Evolutionary conservation across 768 basidiomycete species (phyloP).

Genomic region (Lactarius quietus): DNA sequence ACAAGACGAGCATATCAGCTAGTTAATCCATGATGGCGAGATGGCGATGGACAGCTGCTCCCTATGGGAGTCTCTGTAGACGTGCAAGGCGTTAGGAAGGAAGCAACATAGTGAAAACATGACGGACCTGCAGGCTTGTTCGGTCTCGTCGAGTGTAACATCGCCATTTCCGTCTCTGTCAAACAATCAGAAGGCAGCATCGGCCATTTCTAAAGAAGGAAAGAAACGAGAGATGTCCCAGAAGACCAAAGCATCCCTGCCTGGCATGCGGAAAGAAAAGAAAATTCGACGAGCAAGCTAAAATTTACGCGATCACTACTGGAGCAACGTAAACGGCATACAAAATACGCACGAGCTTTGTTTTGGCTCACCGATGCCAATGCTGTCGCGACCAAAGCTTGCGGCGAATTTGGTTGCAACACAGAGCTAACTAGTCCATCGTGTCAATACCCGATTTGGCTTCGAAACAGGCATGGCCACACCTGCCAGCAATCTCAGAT

Average conservation of each 20-base stretch:
- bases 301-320: slow-evolving; percentile 1
- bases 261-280: slow-evolving; percentile 73
- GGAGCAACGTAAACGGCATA: slow-evolving; percentile 2
- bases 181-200: slow-evolving; percentile 62
- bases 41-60: slow-evolving; percentile 83
- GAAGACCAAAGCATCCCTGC: slow-evolving; percentile 54
- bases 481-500: slow-evolving; percentile 54
- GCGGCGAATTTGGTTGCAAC: slow-evolving; percentile 86
- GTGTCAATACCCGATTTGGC: not conserved
- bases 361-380: slow-evolving; percentile 76
- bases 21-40: slow-evolving; percentile 54
- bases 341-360: slow-evolving; percentile 48
- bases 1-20: slow-evolving; percentile 53
- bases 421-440: slow-evolving; percentile 47
- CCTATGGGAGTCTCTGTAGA: slow-evolving; percentile 67
- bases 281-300: slow-evolving; percentile 82
- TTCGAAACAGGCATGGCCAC: slow-evolving; percentile 8
- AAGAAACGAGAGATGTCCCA: slow-evolving; percentile 74
- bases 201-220: slow-evolving; percentile 59
- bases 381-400: slow-evolving; percentile 74
- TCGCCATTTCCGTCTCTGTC: slow-evolving; percentile 75
- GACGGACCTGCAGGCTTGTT: slow-evolving; percentile 62
- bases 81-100: slow-evolving; percentile 1
- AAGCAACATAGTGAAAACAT: not conserved
- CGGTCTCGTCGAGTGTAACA: slow-evolving; percentile 65